Evolutionary conservation across 1,284 basidiomycete genomes (phyloP), one percentile per base, ranked within the genome.

Genomic region (Ceratobasidium sp.): DNA sequence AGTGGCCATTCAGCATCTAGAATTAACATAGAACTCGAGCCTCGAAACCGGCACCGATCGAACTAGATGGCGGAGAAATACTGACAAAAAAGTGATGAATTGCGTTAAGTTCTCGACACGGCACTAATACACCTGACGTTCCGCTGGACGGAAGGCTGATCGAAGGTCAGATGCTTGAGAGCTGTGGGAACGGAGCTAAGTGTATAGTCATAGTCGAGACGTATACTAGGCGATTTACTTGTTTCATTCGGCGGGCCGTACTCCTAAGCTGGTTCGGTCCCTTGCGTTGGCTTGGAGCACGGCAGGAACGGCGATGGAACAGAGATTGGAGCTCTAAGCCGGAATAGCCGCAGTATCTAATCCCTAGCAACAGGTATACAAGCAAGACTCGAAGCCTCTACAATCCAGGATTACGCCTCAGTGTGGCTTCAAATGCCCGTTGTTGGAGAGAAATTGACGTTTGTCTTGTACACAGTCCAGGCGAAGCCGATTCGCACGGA

Each of bases 21-120:
- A 23, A 12, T 12, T 23, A 40, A 64, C 44, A 7, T 18, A 4
- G 18, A 44, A 20, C 10, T n/a, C n/a, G 7, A n/a, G 33, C 18
- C 12, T 20, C 13, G 18, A 44, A 20, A 20, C 18, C n/a, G 39
- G 13, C 5, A 39, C 61, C 18, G 23, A 18, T 39, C 23, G 4
- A 15, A 64, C 20, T 20, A 64, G 61, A n/a, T 64, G 2, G 15
- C 40, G 61, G 61, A 39, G 61, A 44, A 64, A 64, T 42, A 42
- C 4, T 42, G 9, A 64, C 33, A 20, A 40, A n/a, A 64, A 64
- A 42, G 13, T n/a, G 61, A 33, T 42, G 61, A 64, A n/a, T 64
- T 6, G 61, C 61, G 61, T 20, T 40, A 44, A 64, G 39, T 23
- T 44, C 61, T 64, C 61, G 40, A n/a, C 61, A 64, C 15, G 15